Percentiles rank a stretch among this genome's conserved stretches.
Evolutionary conservation across 345 rosid genomes (phyloP).

Genomic region (Ricinus communis): DNA sequence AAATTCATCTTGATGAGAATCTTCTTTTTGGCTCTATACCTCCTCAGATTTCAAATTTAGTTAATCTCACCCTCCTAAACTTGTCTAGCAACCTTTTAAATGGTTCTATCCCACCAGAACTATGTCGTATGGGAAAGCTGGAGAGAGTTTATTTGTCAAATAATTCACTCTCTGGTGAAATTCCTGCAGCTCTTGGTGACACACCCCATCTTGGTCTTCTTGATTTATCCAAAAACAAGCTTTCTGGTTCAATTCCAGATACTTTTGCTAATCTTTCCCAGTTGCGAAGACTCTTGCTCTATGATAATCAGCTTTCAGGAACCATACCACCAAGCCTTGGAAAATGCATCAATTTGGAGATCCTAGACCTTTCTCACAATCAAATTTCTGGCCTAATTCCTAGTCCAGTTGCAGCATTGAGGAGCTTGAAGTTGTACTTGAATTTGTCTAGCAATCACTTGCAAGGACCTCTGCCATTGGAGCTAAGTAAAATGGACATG

Average conservation of each 20-base stretch:
- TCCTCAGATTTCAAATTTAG: slow-evolving; percentile 64
- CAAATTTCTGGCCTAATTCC: slow-evolving; percentile 67
- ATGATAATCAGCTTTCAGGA: slow-evolving; percentile 69
- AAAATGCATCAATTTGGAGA: slow-evolving; percentile 71
- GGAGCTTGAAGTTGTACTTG: slow-evolving; percentile 79
- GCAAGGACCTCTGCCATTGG: slow-evolving; percentile 63
- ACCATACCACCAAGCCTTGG: slow-evolving; percentile 69
- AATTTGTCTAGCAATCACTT: slow-evolving; percentile 79
- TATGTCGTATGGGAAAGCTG: slow-evolving; percentile 60
- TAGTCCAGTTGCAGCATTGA: slow-evolving; percentile 56
- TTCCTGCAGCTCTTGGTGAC: slow-evolving; percentile 70
- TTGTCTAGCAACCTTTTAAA: slow-evolving; percentile 75
- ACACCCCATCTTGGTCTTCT: slow-evolving; percentile 76
- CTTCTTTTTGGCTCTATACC: slow-evolving; percentile 73
- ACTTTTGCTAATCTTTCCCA: slow-evolving; percentile 73
- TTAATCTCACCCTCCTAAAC: slow-evolving; percentile 73
- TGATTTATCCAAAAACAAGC: slow-evolving; percentile 76
- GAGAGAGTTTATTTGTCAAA: slow-evolving; percentile 82
- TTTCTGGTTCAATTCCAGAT: slow-evolving; percentile 78
- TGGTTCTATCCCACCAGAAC: slow-evolving; percentile 63
- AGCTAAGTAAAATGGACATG: slow-evolving; percentile 96
- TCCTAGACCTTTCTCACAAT: slow-evolving; percentile 80
- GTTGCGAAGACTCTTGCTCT: slow-evolving; percentile 61
- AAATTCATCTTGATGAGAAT: slow-evolving; percentile 77
- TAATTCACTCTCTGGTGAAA: slow-evolving; percentile 66